These are phyloP conservation scores for Vicia faba DNA, from an alignment of 306 rosid species.

Conservation along the genomic window DNA sequence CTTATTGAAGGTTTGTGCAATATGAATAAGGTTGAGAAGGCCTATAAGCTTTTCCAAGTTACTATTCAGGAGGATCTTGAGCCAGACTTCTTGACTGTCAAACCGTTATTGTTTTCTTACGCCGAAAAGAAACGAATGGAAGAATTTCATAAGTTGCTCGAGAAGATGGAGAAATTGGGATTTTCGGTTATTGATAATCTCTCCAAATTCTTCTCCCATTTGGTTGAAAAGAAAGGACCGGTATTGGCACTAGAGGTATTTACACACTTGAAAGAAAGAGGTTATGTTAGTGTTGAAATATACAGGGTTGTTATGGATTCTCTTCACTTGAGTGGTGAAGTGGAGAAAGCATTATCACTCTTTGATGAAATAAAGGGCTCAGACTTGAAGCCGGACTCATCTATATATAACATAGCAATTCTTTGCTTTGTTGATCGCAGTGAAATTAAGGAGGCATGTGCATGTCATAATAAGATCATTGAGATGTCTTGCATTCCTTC, in stretches of 20 bases:
- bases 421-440: conserved; percentile 59
- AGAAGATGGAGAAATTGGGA: conserved; percentile 61
- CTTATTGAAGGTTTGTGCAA: conserved; percentile 77
- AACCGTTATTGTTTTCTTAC: conserved; percentile 59
- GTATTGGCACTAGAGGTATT: conserved; percentile 52
- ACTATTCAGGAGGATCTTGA: conserved; percentile 62
- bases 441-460: conserved; percentile 66
- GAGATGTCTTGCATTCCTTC: conserved; percentile 78
- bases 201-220: conserved; percentile 50
- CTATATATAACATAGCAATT: conserved; percentile 54
- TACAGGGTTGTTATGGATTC: conserved; percentile 67
- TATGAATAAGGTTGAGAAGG: conserved; percentile 62
- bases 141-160: conserved; percentile 57
- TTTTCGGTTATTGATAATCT: conserved; percentile 56
- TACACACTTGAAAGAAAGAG: conserved; percentile 52
- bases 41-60: conserved; percentile 65
- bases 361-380: conserved; percentile 58
- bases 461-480: conserved; percentile 64
- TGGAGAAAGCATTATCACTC: conserved; percentile 58
- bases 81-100: conserved; percentile 54
- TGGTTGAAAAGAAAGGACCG: conserved; percentile 59
- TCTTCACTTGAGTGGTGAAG: conserved; percentile 54
- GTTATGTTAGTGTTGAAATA: conserved; percentile 50
- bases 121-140: conserved; percentile 53
- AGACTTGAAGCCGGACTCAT: conserved; percentile 49